These are phyloP conservation scores for Purpureocillium takamizusanense DNA, from an alignment of 2,329 filamentous ascomycete genomes.

Conservation along the genomic window DNA sequence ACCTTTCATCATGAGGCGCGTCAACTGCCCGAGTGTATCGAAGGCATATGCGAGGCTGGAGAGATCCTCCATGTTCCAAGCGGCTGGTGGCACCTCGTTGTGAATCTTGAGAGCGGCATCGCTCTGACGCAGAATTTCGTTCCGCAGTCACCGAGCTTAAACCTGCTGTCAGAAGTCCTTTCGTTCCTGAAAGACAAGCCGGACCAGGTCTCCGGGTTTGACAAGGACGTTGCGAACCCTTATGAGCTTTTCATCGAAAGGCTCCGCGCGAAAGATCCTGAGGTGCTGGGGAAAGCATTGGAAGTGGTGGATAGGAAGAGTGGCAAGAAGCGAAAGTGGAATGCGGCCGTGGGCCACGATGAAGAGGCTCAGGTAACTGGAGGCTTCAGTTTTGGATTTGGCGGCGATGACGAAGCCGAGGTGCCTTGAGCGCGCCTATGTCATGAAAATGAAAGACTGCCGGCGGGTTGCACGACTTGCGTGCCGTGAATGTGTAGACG, in stretches of 20 bases:
- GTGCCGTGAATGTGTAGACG: too few relatives aligned
- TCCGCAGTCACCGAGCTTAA: slow-evolving; percentile 45
- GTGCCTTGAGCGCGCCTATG: slow-evolving; percentile 22
- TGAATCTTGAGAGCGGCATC: slow-evolving; percentile 77
- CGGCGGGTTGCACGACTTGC: background rate
- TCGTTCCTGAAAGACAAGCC: slow-evolving; percentile 73
- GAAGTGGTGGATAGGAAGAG: slow-evolving; percentile 54
- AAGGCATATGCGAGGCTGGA: slow-evolving; percentile 75
- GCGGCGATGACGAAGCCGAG: slow-evolving; percentile 36
- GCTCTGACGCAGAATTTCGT: slow-evolving; percentile 96
- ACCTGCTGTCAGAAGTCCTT: slow-evolving; percentile 64
- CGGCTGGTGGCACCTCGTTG: slow-evolving; percentile 94
- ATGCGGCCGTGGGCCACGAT: slow-evolving; percentile 51
- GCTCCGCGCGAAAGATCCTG: slow-evolving; percentile 54
- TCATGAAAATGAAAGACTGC: background rate
- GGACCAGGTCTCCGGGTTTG: slow-evolving; percentile 83
- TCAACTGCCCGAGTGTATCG: slow-evolving; percentile 63
- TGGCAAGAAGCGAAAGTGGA: slow-evolving; percentile 78
- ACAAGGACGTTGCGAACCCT: slow-evolving; percentile 59
- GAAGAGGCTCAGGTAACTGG: slow-evolving; percentile 22
- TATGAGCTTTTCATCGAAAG: slow-evolving; percentile 67
- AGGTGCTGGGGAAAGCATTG: slow-evolving; percentile 57
- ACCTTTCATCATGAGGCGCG: slow-evolving; percentile 82
- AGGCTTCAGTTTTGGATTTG: slow-evolving; percentile 49
- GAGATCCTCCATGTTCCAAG: slow-evolving; percentile 89